Percentiles rank a stretch among this genome's conserved stretches.
phyloP scores from a whole-genome alignment of 192 early-diverging fungal genomes.

The Coemansia interrupta region DNA sequence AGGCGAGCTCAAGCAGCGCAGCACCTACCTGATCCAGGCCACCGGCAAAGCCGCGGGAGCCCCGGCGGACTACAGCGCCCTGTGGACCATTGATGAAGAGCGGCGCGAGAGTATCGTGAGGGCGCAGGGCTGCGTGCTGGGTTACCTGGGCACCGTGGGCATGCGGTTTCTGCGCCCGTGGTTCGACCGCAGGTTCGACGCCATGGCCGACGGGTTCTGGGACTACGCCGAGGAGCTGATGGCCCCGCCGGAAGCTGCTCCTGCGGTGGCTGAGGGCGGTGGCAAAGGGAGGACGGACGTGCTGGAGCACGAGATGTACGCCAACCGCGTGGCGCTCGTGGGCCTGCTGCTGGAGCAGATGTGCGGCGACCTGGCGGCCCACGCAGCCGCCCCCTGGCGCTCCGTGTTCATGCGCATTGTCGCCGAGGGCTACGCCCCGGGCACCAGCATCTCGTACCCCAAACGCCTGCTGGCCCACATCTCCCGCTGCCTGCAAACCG shows the following conservation, averaged over 20 bases:
- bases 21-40: conserved; percentile 24
- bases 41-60: background rate
- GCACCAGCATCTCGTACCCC: conserved; percentile 7
- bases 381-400: conserved; percentile 2
- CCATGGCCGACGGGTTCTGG: conserved; percentile 15
- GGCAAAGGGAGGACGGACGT: no score
- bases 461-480: conserved; percentile 2
- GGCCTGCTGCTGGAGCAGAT: conserved; percentile 41
- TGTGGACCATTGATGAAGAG: conserved; percentile 38
- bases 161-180: conserved; percentile 33
- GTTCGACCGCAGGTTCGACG: conserved; percentile 21
- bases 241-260: conserved; percentile 6
- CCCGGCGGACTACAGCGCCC: conserved; percentile 13
- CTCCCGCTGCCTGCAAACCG: background rate
- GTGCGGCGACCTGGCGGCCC: conserved; percentile 27
- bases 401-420: conserved; percentile 28
- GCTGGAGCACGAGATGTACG: conserved; percentile 37
- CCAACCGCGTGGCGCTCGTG: conserved; percentile 24
- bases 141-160: conserved; percentile 18
- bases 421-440: background rate
- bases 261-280: no score
- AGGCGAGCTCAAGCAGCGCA: conserved; percentile 29
- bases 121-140: conserved; percentile 31
- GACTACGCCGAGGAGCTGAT: conserved; percentile 25
- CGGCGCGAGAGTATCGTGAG: conserved; percentile 23